Conservation (phyloP, 1,284 basidiomycete species). For the Gomphus bonarii region DNA sequence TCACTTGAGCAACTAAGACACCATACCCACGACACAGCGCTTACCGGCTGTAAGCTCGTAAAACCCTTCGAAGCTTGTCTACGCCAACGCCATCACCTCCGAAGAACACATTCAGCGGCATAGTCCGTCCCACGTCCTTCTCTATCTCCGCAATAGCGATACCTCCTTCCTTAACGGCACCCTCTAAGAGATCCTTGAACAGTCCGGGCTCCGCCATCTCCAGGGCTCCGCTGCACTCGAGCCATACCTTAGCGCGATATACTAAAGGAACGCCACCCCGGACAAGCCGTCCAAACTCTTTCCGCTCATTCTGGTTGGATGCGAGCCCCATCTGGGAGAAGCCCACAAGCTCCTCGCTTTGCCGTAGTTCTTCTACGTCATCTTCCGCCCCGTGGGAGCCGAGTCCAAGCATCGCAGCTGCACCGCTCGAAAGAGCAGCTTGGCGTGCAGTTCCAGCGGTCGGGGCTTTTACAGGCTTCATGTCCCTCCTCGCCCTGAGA, state of each 20-base stretch:
- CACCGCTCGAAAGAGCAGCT: slow-evolving; percentile 27
- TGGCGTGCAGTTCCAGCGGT: slow-evolving; percentile 19
- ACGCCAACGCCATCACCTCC: slow-evolving; percentile 93
- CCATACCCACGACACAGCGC: slow-evolving; percentile 19
- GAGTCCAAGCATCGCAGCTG: slow-evolving; percentile 54
- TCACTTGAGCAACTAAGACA: neutral
- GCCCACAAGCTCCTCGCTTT: slow-evolving; percentile 74
- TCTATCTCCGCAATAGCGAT: slow-evolving; percentile 71
- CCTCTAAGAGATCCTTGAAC: slow-evolving; percentile 73
- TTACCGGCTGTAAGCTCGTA: slow-evolving; percentile 86
- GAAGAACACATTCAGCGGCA: slow-evolving; percentile 96
- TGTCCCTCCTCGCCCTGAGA: slow-evolving; percentile 55
- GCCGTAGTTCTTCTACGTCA: slow-evolving; percentile 38
- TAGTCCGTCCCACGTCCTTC: slow-evolving; percentile 89
- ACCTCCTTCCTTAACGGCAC: slow-evolving; percentile 42
- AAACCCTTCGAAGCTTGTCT: slow-evolving; percentile 79
- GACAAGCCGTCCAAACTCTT: slow-evolving; percentile 72
- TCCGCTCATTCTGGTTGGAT: slow-evolving; percentile 56
- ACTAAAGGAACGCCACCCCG: slow-evolving; percentile 80
- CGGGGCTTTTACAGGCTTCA: slow-evolving; percentile 27
- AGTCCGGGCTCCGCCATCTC: slow-evolving; percentile 89
- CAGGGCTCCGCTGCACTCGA: slow-evolving; percentile 86
- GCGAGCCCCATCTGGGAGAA: slow-evolving; percentile 79
- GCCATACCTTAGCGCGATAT: slow-evolving; percentile 83
- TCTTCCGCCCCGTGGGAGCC: slow-evolving; percentile 53